Conservation (phyloP, 306 rosid genomes). For the Begonia masoniana region DNA sequence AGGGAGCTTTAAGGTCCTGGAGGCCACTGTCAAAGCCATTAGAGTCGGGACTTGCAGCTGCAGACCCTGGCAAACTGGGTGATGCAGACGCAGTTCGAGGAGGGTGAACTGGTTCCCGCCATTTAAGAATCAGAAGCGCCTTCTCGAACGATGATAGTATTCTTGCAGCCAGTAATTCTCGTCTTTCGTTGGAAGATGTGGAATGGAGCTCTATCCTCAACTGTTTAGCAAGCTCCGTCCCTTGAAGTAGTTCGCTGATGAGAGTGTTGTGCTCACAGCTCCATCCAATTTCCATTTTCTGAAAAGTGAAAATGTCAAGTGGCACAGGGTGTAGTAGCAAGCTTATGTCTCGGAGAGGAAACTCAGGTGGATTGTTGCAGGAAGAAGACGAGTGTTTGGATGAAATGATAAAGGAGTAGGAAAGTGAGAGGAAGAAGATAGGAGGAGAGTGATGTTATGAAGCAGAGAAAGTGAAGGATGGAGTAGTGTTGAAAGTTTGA, state of each 20-base stretch:
- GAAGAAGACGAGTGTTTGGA: too few species aligned
- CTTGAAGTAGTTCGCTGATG: conserved; percentile 37
- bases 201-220: conserved; percentile 26
- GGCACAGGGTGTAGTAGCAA: too few species aligned
- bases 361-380: too few species aligned
- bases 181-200: conserved; percentile 19
- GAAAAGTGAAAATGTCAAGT: too few species aligned
- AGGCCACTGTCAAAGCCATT: conserved; percentile 28
- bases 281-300: conserved; percentile 30
- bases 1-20: conserved; percentile 24
- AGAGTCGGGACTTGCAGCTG: conserved; percentile 28
- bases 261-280: conserved; percentile 36
- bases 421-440: background rate
- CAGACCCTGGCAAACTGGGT: conserved; percentile 44
- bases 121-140: conserved; percentile 40
- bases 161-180: conserved; percentile 32
- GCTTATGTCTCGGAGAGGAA: too few species aligned
- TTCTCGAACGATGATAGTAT: conserved; percentile 48
- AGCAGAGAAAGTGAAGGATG: background rate
- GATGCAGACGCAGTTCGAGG: conserved; percentile 4
- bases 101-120: conserved; percentile 16
- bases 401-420: too few species aligned
- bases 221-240: conserved; percentile 51
- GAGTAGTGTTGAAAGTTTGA: background rate
- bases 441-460: background rate